phyloP scores from a whole-genome alignment of 352 stramenopile genomes.

The Phytopythium sindhum region DNA sequence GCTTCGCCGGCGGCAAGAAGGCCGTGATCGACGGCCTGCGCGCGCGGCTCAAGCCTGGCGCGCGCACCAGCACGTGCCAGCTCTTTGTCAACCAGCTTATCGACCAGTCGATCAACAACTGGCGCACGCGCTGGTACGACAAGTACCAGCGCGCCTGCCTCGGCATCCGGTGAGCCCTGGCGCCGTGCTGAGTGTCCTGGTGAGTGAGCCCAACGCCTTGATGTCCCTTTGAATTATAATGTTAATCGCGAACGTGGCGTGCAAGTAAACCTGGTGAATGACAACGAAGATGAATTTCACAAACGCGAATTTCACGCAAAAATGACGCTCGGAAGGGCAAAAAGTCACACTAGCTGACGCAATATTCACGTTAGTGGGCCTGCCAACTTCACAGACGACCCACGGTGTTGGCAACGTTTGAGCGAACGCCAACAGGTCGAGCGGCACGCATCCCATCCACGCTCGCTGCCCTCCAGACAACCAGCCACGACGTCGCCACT shows the following conservation, averaged over 20 bases:
- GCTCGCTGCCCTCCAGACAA: too few species aligned
- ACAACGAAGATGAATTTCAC: not conserved
- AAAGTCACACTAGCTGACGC: not conserved
- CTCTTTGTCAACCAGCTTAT: conserved; percentile 86
- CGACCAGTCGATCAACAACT: conserved; percentile 87
- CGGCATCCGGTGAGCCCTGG: conserved; percentile 63
- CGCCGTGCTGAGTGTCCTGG: too few species aligned
- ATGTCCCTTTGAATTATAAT: too few species aligned
- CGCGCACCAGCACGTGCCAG: conserved; percentile 79
- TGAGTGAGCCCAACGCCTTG: too few species aligned
- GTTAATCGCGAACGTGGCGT: not conserved
- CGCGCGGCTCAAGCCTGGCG: conserved; percentile 68
- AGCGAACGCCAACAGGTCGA: not conserved
- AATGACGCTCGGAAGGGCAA: not conserved
- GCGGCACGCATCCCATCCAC: not conserved
- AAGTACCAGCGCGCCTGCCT: conserved; percentile 88
- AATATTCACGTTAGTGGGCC: not conserved
- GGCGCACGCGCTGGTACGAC: conserved; percentile 89
- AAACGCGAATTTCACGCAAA: not conserved
- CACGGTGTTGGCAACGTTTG: not conserved
- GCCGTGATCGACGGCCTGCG: conserved; percentile 76
- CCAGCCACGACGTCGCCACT: not conserved
- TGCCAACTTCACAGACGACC: not conserved
- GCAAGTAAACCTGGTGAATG: not conserved
- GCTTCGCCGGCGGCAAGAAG: conserved; percentile 81